These are phyloP conservation scores for Pulveroboletus sp. DNA, from an alignment of 768 basidiomycete species.

Conservation along the genomic window DNA sequence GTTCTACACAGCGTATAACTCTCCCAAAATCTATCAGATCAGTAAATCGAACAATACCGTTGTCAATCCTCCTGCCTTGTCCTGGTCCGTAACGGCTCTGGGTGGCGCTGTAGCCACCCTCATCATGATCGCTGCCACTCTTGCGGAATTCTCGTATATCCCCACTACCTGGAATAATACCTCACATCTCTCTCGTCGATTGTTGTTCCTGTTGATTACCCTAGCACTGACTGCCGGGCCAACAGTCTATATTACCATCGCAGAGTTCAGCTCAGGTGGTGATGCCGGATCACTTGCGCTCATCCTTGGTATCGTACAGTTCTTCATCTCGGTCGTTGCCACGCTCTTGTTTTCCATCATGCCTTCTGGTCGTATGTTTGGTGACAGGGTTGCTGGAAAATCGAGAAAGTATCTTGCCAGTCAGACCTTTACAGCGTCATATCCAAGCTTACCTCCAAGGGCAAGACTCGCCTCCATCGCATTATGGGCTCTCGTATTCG, in stretches of 20 bases:
- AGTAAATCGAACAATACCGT: conserved; percentile 30
- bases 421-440: conserved; percentile 97
- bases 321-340: conserved; percentile 85
- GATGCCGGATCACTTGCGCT: conserved; percentile 69
- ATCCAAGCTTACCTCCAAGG: conserved; percentile 60
- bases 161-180: conserved; percentile 99
- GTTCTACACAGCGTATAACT: conserved; percentile 95
- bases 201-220: conserved; percentile 85
- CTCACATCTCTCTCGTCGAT: conserved; percentile 87
- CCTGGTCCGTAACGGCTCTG: conserved; percentile 90
- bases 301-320: conserved; percentile 95
- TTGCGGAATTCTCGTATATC: conserved; percentile 95
- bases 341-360: conserved; percentile 86
- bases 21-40: conserved; percentile 75
- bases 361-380: conserved; percentile 98
- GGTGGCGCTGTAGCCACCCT: conserved; percentile 94
- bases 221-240: conserved; percentile 90
- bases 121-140: conserved; percentile 94
- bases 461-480: conserved; percentile 74
- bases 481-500: conserved; percentile 91
- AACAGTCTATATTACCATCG: conserved; percentile 91
- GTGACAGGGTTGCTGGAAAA: conserved; percentile 94
- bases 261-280: conserved; percentile 53
- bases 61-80: conserved; percentile 67
- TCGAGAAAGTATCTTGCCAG: conserved; percentile 95